phyloP scores from a whole-genome alignment of 1,284 basidiomycete genomes.

The Coniferiporia weirii region DNA sequence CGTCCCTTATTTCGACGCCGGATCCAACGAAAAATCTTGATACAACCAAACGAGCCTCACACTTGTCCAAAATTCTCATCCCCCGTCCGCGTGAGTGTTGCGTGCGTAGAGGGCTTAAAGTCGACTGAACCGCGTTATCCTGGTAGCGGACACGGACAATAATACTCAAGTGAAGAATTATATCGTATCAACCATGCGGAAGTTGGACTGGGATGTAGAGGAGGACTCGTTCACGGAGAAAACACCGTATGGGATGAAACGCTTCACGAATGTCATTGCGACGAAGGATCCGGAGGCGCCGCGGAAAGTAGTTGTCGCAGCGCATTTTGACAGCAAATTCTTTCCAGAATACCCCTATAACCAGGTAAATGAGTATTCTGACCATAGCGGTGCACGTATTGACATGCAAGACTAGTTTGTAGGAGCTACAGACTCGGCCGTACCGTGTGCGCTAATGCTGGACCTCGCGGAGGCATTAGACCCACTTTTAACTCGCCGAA shows the following conservation, averaged over 20 bases:
- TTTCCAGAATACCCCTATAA: slow-evolving; percentile 67
- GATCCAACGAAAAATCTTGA: slow-evolving; percentile 68
- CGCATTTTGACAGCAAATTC: slow-evolving; percentile 96
- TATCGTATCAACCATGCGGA: slow-evolving; percentile 62
- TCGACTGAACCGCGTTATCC: neutral
- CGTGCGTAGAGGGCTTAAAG: slow-evolving; percentile 15
- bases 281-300: slow-evolving; percentile 89
- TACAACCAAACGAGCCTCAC: slow-evolving; percentile 57
- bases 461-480: slow-evolving; percentile 81
- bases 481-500: slow-evolving; percentile 62
- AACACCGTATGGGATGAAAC: slow-evolving; percentile 82
- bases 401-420: slow-evolving; percentile 61
- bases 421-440: slow-evolving; percentile 96
- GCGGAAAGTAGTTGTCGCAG: slow-evolving; percentile 80
- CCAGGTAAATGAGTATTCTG: slow-evolving; percentile 45
- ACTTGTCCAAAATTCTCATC: slow-evolving; percentile 77
- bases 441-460: slow-evolving; percentile 90
- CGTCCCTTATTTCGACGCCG: slow-evolving; percentile 43
- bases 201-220: slow-evolving; percentile 82
- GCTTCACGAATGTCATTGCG: slow-evolving; percentile 90
- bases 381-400: neutral
- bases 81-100: slow-evolving; percentile 66
- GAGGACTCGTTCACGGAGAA: slow-evolving; percentile 70
- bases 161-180: slow-evolving; percentile 78
- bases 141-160: slow-evolving; percentile 63